Percentiles rank a stretch among this genome's conserved stretches.
Conservation (phyloP, 768 basidiomycete genomes). For the Suillus lakei region DNA sequence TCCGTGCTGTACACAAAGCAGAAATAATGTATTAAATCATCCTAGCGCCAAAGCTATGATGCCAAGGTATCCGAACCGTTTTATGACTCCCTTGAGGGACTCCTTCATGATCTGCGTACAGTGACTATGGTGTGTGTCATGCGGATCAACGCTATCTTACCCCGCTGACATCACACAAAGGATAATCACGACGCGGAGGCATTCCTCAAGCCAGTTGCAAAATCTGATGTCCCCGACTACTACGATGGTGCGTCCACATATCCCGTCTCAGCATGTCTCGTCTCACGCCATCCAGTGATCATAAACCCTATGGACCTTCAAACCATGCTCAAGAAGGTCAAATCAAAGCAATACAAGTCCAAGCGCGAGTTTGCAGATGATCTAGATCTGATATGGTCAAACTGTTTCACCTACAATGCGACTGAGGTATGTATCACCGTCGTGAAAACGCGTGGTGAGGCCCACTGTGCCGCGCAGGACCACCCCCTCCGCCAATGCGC, state of each 20-base stretch:
- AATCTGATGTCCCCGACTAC: conserved; percentile 91
- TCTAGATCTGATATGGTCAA: conserved; percentile 95
- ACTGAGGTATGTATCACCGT: conserved; percentile 69
- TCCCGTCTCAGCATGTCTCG: conserved; percentile 6
- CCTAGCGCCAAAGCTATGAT: conserved; percentile 56
- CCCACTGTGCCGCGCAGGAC: conserved; percentile 49
- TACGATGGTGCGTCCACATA: conserved; percentile 69
- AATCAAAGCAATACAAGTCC: conserved; percentile 88
- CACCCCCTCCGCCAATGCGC: conserved; percentile 90
- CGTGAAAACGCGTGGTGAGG: background rate
- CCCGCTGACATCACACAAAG: conserved; percentile 43
- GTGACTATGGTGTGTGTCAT: conserved; percentile 61
- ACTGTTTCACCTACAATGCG: conserved; percentile 92
- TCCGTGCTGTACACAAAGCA: conserved; percentile 1
- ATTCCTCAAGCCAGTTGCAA: conserved; percentile 92
- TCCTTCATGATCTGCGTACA: conserved; percentile 83
- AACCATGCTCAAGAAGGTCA: conserved; percentile 93
- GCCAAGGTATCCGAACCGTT: conserved; percentile 84
- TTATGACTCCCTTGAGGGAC: conserved; percentile 91
- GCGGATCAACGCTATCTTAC: conserved; percentile 27
- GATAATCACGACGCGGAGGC: conserved; percentile 91
- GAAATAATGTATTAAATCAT: conserved; percentile 22
- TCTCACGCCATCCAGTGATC: conserved; percentile 65
- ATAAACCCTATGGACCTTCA: conserved; percentile 94
- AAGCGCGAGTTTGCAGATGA: conserved; percentile 95